Evolutionary conservation across 106 monocot genomes (phyloP).

Genomic region (Apostasia shenzhenica): DNA sequence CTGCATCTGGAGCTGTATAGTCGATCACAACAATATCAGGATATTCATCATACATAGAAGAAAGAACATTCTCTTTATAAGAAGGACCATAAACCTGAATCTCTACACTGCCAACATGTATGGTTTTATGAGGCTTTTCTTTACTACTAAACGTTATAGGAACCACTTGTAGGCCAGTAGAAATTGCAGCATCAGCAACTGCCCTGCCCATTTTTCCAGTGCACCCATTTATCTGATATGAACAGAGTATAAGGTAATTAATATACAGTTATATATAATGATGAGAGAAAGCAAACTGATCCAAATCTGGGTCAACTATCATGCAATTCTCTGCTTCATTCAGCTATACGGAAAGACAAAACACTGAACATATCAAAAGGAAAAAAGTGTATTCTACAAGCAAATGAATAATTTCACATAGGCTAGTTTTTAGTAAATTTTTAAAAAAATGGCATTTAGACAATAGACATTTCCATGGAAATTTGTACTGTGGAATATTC

Average conservation of each 20-base stretch:
- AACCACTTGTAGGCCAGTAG: constrained; percentile 37
- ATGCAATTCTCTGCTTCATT: not conserved
- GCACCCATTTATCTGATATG: constrained; percentile 38
- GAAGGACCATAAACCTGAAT: constrained; percentile 49
- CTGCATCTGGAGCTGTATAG: constrained; percentile 58
- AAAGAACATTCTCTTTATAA: constrained; percentile 57
- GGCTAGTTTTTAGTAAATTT: not conserved
- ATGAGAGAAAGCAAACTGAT: not conserved
- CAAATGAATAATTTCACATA: not conserved
- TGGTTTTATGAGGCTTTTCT: constrained; percentile 28
- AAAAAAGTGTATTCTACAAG: not conserved
- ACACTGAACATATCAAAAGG: not conserved
- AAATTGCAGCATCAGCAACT: constrained; percentile 37
- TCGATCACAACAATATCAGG: constrained; percentile 76
- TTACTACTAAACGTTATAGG: constrained; percentile 56
- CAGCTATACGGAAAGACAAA: not conserved
- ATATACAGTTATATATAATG: not conserved
- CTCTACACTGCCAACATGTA: constrained; percentile 45
- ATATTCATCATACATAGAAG: constrained; percentile 45
- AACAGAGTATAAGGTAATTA: not conserved
- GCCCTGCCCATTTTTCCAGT: constrained; percentile 48
- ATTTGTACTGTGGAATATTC: not conserved
- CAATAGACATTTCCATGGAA: not conserved
- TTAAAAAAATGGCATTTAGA: not conserved
- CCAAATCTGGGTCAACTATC: not conserved